Evolutionary conservation across 2,329 filamentous ascomycete genomes (phyloP).

Genomic region (Sporothrix pseudoabietina): DNA sequence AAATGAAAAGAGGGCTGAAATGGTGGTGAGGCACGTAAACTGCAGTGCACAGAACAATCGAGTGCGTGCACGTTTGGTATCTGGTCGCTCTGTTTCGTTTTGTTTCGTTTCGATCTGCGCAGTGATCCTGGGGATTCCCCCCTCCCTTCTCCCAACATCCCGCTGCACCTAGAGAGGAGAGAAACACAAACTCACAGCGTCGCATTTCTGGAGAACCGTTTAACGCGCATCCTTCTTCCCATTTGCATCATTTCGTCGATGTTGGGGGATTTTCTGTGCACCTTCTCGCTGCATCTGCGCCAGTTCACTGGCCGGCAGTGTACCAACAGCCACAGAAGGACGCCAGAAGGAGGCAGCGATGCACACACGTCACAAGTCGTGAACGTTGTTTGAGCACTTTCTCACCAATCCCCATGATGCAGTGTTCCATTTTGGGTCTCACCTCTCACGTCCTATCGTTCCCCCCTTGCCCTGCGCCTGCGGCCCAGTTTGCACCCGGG

Average conservation of each 20-base stretch:
- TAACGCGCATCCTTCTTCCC: background rate
- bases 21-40: background rate
- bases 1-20: background rate
- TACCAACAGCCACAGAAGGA: conserved; percentile 4
- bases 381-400: background rate
- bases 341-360: background rate
- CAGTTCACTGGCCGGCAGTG: background rate
- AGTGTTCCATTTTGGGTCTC: background rate
- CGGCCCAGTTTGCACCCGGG: background rate
- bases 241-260: background rate
- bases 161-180: background rate
- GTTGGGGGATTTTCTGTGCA: background rate
- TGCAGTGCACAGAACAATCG: background rate
- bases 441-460: background rate
- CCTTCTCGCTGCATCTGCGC: background rate
- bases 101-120: conserved; percentile 20
- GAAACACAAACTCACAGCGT: background rate
- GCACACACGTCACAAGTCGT: background rate
- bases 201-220: background rate
- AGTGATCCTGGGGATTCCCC: background rate
- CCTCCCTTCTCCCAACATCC: background rate
- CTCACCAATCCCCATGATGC: background rate
- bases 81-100: background rate
- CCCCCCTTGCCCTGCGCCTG: background rate
- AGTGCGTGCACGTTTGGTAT: background rate